Base-by-base conservation (phyloP, 192 early-diverging fungal genomes). In the Coemansia sp. region DNA sequence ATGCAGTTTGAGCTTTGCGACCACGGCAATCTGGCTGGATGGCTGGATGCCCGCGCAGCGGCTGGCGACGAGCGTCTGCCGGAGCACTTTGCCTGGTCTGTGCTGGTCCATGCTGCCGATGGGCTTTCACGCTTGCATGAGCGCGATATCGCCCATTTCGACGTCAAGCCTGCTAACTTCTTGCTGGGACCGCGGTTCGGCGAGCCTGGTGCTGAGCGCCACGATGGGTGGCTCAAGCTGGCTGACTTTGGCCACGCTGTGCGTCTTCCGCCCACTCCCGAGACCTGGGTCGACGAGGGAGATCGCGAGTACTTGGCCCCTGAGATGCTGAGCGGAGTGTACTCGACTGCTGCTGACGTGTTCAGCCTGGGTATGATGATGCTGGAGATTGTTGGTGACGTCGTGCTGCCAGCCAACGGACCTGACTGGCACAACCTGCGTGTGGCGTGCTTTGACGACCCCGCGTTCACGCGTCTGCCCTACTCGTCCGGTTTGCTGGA, bases 271-370 rank as follows among this genome's bases (percentile, higher is more conserved):
- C 60, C 63, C 59, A 62, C 50, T 37, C 62, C 62, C 14, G 63
- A 59, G 42, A 66, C 63, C 26, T 66, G 73, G 63, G 70, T 74
- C 46, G 71, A 76, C 18, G 96, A 99, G 74, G 96, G 96, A 2
- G 96, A 99, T 82, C 88, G 95, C 57, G 85, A 85, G 40, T 99
- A 99, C 62, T 87, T 99, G 73, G 93, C 96, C 7, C 90, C 91
- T 8, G 96, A 99, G 70, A 71, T 95, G 9, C 71, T 98, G 64
- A 79, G 66, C 18, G 85, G 84, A 7, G 65, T 72, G 20, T 93
- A 89, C 79, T 86, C 87, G 58, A 90, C 88, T 35, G 86, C 89
- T 0, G 93, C 92, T 0, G 96, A 99, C 67, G 80, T 99, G 20
- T 98, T 96, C 63, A 96, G 96, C 73, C 84, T 98, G 14, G 96